Conservation (phyloP, 2,329 filamentous ascomycete genomes). For the Cadophora sp. region DNA sequence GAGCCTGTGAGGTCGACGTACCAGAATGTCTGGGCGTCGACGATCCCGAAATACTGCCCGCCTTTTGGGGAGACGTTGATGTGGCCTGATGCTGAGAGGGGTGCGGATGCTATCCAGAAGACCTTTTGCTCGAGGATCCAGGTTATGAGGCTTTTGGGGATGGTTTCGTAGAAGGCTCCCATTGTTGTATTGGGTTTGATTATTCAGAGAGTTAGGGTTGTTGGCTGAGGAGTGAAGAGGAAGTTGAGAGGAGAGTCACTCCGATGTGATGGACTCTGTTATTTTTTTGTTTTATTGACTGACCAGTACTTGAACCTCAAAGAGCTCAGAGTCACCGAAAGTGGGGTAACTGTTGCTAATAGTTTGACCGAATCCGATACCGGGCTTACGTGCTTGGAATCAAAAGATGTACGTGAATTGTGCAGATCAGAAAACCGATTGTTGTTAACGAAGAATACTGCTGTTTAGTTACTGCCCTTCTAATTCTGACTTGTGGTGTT, state of each 20-base stretch:
- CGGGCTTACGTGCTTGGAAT: not conserved
- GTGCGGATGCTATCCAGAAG: constrained; percentile 34
- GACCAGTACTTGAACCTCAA: not conserved
- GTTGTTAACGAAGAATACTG: not conserved
- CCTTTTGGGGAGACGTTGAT: constrained; percentile 38
- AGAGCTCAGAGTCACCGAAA: constrained; percentile 8
- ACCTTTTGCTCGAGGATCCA: constrained; percentile 37
- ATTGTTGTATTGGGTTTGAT: constrained; percentile 17
- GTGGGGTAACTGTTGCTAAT: not conserved
- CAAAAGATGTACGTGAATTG: not conserved
- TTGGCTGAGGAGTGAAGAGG: not conserved
- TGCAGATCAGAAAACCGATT: not conserved
- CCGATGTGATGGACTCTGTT: not conserved
- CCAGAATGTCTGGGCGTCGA: constrained; percentile 31
- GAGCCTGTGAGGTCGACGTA: constrained; percentile 37
- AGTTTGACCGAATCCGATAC: constrained; percentile 10
- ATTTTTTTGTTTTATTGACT: not conserved
- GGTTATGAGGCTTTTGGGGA: constrained; percentile 27
- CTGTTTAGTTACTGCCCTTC: not conserved
- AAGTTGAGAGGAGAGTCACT: not conserved
- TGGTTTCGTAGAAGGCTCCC: constrained; percentile 38
- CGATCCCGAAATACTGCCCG: constrained; percentile 33
- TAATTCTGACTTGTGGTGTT: not conserved
- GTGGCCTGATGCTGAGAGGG: constrained; percentile 32
- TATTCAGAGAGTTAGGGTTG: not conserved